phyloP scores from a whole-genome alignment of 2,329 filamentous ascomycete genomes.

The Alternaria solani region DNA sequence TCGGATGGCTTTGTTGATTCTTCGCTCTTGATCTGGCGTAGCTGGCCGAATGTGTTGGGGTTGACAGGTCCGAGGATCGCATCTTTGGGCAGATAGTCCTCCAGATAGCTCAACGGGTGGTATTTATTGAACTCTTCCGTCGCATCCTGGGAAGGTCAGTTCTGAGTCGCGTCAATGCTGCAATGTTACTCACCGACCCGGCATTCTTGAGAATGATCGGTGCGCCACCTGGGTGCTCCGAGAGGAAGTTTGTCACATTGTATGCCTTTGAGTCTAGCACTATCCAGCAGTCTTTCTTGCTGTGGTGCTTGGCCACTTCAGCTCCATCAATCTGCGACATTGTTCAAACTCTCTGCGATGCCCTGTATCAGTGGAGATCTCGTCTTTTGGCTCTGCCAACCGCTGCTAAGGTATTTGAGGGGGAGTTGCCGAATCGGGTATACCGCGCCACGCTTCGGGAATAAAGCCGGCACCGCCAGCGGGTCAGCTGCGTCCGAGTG shows the following conservation, averaged over 20 bases:
- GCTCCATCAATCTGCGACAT: conserved; percentile 43
- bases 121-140: conserved; percentile 49
- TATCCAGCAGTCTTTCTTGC: conserved; percentile 64
- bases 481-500: conserved; percentile 9
- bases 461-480: conserved; percentile 25
- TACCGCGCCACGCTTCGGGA: conserved; percentile 21
- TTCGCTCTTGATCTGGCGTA: conserved; percentile 33
- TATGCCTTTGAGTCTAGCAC: conserved; percentile 73
- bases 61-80: conserved; percentile 41
- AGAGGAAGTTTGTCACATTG: conserved; percentile 70
- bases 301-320: conserved; percentile 46
- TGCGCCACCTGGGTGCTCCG: conserved; percentile 69
- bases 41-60: conserved; percentile 41
- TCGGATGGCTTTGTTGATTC: conserved; percentile 28
- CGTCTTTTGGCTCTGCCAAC: conserved; percentile 25
- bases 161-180: not conserved
- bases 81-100: conserved; percentile 39
- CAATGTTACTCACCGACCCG: conserved; percentile 51
- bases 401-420: conserved; percentile 34
- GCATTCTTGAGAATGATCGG: conserved; percentile 49
- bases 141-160: conserved; percentile 38
- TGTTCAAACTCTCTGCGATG: not conserved
- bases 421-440: conserved; percentile 29
- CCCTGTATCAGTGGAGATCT: conserved; percentile 4
- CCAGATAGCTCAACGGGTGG: conserved; percentile 43